Evolutionary conservation across 2,329 filamentous ascomycete species (phyloP).

Genomic region (Exserohilum turcica): DNA sequence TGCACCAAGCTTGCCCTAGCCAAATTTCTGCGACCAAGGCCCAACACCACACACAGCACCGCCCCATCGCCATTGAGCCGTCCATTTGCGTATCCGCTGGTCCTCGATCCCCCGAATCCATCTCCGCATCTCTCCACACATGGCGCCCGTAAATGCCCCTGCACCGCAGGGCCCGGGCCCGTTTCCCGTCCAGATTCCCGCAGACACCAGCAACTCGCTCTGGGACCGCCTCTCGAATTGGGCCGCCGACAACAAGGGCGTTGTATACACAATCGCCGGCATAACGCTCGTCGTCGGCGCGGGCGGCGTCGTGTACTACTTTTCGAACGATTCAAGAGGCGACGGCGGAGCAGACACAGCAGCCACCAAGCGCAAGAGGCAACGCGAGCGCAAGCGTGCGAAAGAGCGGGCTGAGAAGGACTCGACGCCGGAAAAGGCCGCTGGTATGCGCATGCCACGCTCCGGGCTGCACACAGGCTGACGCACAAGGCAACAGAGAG

Average conservation of each 20-base stretch:
- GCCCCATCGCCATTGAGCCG: conserved; percentile 24
- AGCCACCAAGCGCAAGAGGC: conserved; percentile 71
- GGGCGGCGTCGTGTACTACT: conserved; percentile 91
- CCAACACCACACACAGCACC: conserved; percentile 16
- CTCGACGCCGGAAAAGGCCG: conserved; percentile 51
- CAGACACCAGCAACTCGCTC: conserved; percentile 62
- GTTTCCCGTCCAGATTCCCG: conserved; percentile 45
- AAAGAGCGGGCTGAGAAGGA: conserved; percentile 69
- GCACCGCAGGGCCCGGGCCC: conserved; percentile 42
- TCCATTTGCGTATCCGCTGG: conserved; percentile 1
- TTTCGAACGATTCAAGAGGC: conserved; percentile 59
- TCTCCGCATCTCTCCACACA: conserved; percentile 18
- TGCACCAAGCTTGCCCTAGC: conserved; percentile 15
- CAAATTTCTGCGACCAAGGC: conserved; percentile 22
- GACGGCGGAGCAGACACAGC: conserved; percentile 41
- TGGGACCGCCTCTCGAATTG: conserved; percentile 91
- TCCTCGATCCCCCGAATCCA: conserved; percentile 11
- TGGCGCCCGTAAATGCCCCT: conserved; percentile 39
- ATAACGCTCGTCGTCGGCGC: conserved; percentile 90
- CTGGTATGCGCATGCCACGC: conserved; percentile 30
- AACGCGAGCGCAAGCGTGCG: conserved; percentile 87
- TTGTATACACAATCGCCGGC: conserved; percentile 95
- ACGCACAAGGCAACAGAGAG: conserved; percentile 39
- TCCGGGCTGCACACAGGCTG: conserved; percentile 17
- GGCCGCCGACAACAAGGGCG: conserved; percentile 93